These are phyloP conservation scores for Cardamine resedifolia DNA, from an alignment of 345 rosid species.

Conservation along the genomic window DNA sequence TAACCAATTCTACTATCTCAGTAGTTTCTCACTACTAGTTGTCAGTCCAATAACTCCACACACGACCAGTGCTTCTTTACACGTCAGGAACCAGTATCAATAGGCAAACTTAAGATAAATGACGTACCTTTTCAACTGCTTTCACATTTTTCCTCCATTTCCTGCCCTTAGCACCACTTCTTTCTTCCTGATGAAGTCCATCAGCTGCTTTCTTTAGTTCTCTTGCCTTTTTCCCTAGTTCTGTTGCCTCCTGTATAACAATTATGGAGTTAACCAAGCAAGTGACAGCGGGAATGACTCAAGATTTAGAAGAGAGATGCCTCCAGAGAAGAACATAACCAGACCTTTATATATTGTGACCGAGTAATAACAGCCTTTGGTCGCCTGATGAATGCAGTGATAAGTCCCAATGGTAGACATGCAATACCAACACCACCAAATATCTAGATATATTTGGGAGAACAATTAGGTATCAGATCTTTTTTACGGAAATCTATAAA, in stretches of 20 bases:
- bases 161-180: slow-evolving; percentile 88
- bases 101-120: background rate
- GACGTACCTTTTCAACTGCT: slow-evolving; percentile 80
- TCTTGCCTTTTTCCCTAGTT: slow-evolving; percentile 94
- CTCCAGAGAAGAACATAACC: slow-evolving; percentile 6
- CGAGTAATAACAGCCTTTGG: slow-evolving; percentile 99
- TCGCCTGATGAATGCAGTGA: slow-evolving; percentile 88
- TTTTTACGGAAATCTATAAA: background rate
- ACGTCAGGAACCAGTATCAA: background rate
- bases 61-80: background rate
- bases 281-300: background rate
- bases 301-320: slow-evolving; percentile 5
- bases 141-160: slow-evolving; percentile 98
- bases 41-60: background rate
- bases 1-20: slow-evolving; percentile 1
- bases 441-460: slow-evolving; percentile 52
- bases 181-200: slow-evolving; percentile 94
- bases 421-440: slow-evolving; percentile 99
- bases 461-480: background rate
- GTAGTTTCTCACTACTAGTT: background rate
- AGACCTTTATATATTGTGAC: slow-evolving; percentile 95
- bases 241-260: slow-evolving; percentile 89
- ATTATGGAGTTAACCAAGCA: background rate
- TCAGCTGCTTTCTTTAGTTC: slow-evolving; percentile 96
- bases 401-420: slow-evolving; percentile 90